These are phyloP conservation scores for Plasmodium adleri DNA, from an alignment of 169 alveolate genomes.

Conservation along the genomic window DNA sequence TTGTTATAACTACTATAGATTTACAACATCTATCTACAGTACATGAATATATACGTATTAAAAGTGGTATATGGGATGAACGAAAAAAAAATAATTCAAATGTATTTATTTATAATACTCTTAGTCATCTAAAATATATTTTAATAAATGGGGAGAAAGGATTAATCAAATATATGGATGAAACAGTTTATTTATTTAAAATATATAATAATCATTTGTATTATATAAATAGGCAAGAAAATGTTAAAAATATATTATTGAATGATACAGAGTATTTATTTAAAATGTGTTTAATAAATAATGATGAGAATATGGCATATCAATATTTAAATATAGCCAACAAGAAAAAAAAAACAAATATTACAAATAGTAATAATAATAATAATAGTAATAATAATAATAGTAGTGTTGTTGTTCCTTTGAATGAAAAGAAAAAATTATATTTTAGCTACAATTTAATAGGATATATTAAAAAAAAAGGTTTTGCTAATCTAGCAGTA, in stretches of 20 bases:
- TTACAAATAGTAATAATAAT: neutral
- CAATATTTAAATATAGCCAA: constrained; percentile 25
- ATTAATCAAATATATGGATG: constrained; percentile 57
- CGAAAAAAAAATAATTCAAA: constrained; percentile 26
- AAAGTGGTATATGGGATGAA: constrained; percentile 85
- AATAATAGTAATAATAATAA: neutral
- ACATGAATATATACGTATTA: constrained; percentile 76
- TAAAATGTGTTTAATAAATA: constrained; percentile 41
- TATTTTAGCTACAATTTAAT: constrained; percentile 78
- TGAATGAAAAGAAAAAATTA: constrained; percentile 51
- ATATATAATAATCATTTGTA: constrained; percentile 34
- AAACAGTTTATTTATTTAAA: constrained; percentile 65
- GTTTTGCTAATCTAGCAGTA: constrained; percentile 79
- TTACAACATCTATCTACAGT: constrained; percentile 75
- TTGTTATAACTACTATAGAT: constrained; percentile 80
- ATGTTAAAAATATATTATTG: constrained; percentile 8
- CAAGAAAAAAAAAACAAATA: too few species aligned
- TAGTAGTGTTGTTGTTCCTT: neutral
- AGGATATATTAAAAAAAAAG: constrained; percentile 82
- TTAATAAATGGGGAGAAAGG: constrained; percentile 71
- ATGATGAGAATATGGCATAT: constrained; percentile 44
- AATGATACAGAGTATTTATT: constrained; percentile 60
- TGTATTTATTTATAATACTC: constrained; percentile 79
- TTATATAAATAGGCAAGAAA: constrained; percentile 44
- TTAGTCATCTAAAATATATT: constrained; percentile 55